Conservation (phyloP, 2,329 filamentous ascomycete genomes). For the Akanthomyces uredinophilus region DNA sequence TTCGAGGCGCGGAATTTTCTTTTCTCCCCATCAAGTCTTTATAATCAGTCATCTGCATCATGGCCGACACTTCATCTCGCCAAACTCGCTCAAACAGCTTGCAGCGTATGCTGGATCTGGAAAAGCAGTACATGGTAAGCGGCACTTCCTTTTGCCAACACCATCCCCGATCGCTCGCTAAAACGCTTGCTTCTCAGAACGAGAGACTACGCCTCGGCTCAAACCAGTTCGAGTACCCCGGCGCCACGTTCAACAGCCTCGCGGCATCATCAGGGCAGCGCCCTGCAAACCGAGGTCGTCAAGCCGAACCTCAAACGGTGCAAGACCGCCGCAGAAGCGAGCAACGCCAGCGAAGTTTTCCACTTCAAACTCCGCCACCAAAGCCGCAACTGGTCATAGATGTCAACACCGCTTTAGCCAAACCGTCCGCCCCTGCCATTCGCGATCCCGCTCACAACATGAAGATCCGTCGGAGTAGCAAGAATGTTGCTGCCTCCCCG, state of each 20-base stretch:
- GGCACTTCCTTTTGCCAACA: not conserved
- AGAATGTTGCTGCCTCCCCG: not conserved
- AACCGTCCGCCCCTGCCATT: not conserved
- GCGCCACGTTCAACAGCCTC: not conserved
- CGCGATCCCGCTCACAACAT: not conserved
- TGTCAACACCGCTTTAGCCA: not conserved
- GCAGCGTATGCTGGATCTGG: slow-evolving; percentile 55
- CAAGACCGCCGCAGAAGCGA: slow-evolving; percentile 9
- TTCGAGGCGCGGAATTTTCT: not conserved
- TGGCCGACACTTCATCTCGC: slow-evolving; percentile 5
- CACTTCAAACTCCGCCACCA: slow-evolving; percentile 5
- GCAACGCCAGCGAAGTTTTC: slow-evolving; percentile 8
- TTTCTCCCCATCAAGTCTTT: not conserved
- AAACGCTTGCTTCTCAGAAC: not conserved
- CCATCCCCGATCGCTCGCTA: not conserved
- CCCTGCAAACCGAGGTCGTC: not conserved
- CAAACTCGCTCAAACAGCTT: slow-evolving; percentile 42
- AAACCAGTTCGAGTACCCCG: not conserved
- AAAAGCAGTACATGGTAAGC: slow-evolving; percentile 54
- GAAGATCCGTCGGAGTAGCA: slow-evolving; percentile 5
- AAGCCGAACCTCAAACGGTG: not conserved
- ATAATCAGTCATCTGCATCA: slow-evolving; percentile 5
- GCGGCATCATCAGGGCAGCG: not conserved
- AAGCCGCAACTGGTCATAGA: slow-evolving; percentile 12
- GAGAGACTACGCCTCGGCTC: slow-evolving; percentile 11